phyloP scores from a whole-genome alignment of 129 eudicot species.

The Ambrosia artemisiifolia region DNA sequence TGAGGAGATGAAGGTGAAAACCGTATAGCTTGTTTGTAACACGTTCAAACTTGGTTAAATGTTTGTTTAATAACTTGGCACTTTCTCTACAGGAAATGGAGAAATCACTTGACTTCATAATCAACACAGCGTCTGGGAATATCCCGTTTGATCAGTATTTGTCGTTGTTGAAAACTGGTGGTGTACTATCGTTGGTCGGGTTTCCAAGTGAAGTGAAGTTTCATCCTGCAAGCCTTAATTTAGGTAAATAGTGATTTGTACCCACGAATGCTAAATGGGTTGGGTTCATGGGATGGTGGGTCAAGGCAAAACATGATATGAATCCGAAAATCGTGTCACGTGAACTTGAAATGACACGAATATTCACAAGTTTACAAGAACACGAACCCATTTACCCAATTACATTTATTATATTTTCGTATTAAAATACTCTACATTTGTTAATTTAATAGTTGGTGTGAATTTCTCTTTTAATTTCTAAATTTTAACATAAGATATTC shows the following conservation, averaged over 20 bases:
- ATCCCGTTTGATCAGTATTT: slow-evolving; percentile 66
- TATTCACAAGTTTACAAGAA: no score
- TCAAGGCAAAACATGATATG: no score
- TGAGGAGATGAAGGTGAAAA: slow-evolving; percentile 60
- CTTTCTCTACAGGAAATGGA: slow-evolving; percentile 41
- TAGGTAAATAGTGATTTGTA: slow-evolving; percentile 34
- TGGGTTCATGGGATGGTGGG: no score
- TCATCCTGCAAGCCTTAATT: slow-evolving; percentile 46
- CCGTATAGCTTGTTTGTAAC: neutral
- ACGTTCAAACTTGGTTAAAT: neutral
- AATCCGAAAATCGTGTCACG: no score
- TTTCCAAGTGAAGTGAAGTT: slow-evolving; percentile 76
- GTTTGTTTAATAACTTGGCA: neutral
- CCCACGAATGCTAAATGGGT: neutral
- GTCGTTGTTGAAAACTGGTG: slow-evolving; percentile 60
- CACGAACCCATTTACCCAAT: no score
- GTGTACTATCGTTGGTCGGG: slow-evolving; percentile 64
- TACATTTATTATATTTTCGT: no score
- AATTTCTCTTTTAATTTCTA: no score
- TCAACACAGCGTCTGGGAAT: slow-evolving; percentile 82
- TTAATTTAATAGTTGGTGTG: no score
- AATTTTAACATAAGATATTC: no score
- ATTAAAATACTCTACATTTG: no score
- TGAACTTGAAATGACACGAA: no score
- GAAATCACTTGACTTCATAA: slow-evolving; percentile 66